Evolutionary conservation across 2,329 filamentous ascomycete species (phyloP), one percentile per base, ranked within the genome.

Genomic region (Pseudocercospora vitis): DNA sequence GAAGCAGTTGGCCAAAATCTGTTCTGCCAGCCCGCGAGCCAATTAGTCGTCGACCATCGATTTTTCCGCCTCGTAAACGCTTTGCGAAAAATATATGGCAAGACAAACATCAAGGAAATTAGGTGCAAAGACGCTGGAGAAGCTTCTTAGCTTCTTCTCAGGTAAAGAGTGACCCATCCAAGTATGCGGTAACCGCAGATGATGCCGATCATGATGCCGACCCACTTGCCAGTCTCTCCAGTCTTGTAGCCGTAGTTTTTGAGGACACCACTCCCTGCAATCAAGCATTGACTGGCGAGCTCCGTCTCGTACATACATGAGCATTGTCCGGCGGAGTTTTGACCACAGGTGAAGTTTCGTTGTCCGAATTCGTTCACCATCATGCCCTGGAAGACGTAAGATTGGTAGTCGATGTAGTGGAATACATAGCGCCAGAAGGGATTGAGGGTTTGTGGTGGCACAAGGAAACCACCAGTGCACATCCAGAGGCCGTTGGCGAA

Each of bases 401-500:
- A 76, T 72, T 91, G 88, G 64, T 94, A 94, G 68, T 94, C 87
- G 65, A 91, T 91, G 69, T 90, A 94, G 66, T 91, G 86, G 62
- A 92, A 92, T 2, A 87, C 87, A 61, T 94, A 92, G 69, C 83
- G 82, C 83, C 87, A 95, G 61, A 95, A 95, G 1, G 81, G 81
- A 67, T 95, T 95, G 26, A 94, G 76, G 1, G 84, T 80, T 1
- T 75, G 80, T 2, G 84, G 83, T 2, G 82, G 79, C 1, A 94
- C 88, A 69, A 94, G 79, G 73, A 95, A 95, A 0, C 89, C 89
- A 47, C 84, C 82, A 1, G 91, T 87, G 33, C 81, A 84, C 89
- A 94, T 94, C 89, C 89, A 95, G 4, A 95, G 75, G 0, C 89
- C 89, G 70, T 95, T 95, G 11, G 87, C 86, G 65, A 95, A 94